Conservation (phyloP, 2,329 filamentous ascomycete species). For the Venturia carpophila region DNA sequence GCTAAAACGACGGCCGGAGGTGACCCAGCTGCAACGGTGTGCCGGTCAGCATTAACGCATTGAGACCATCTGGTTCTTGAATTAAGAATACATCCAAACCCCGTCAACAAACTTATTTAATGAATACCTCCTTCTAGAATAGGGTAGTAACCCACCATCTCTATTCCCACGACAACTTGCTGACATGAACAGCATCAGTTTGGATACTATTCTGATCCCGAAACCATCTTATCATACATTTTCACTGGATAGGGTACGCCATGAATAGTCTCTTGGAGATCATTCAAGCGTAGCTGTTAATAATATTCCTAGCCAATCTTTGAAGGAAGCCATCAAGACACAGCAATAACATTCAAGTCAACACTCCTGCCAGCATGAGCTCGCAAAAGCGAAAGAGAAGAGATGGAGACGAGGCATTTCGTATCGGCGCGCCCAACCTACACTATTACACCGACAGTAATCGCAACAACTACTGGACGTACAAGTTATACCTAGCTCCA, state of each 20-base stretch:
- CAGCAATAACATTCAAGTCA: background rate
- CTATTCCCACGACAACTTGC: background rate
- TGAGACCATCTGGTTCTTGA: background rate
- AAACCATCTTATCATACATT: background rate
- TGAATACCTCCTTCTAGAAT: background rate
- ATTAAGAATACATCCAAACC: background rate
- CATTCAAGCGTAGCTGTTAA: background rate
- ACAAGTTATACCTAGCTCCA: background rate
- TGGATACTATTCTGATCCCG: background rate
- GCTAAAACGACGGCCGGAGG: background rate
- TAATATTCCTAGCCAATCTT: background rate
- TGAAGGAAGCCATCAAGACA: background rate
- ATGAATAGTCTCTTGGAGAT: background rate
- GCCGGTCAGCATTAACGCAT: background rate
- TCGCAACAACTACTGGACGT: background rate
- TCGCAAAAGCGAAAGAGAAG: slow-evolving; percentile 1
- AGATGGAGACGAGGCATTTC: background rate
- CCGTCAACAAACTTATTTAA: background rate
- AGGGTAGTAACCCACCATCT: background rate
- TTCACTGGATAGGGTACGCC: background rate
- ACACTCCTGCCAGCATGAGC: background rate
- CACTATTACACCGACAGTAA: background rate
- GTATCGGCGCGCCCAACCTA: too few species aligned
- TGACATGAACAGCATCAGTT: background rate
- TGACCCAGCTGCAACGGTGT: background rate